Base-by-base conservation (phyloP, 2,329 filamentous ascomycete species). In the Dactylellina drechsleri region DNA sequence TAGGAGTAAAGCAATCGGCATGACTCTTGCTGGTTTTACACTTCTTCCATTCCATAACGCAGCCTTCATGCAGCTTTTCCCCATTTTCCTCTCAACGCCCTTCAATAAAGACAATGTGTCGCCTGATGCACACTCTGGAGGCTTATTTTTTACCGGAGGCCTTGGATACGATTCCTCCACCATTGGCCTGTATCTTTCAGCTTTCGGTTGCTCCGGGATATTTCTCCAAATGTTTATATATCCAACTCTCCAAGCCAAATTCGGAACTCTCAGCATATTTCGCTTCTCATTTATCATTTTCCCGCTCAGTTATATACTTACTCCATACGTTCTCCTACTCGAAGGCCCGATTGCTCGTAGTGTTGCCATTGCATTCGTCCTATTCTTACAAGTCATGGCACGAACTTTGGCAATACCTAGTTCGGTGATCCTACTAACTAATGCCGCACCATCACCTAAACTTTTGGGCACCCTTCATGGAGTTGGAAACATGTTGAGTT, bases 171-270 rank as follows among this genome's bases (percentile, higher is more conserved):
- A 87, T 0, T 89, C 91, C 0, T 85, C 86, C 0, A 86, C 87
- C 0, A 90, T 95, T 28, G 92, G 92, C n/a, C 83, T 92, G 43
- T 91, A 91, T 3, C 92, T 93, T 83, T 89, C 92, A 1, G 89
- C 91, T 58, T 86, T 95, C 15, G 92, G 92, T 7, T 82, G 87
- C 54, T 88, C 94, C 47, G 92, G 92, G 16, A 90, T 95, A 49
- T 83, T 85, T 0, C 83, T 95, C 45, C 90, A 92, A 80, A 86
- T 92, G 40, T 84, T 91, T 56, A 82, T 92, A 7, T 94, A 93
- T 79, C 91, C 91, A 0, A 82, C 83, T 23, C 83, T 92, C 16
- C 91, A 91, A 57, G 83, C 85, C 0, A 86, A 85, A 2, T 85
- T 92, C 0, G 92, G 91, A 28, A 90, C 90, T 0, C 82, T 93